These are phyloP conservation scores for Amanita muscaria DNA, from an alignment of 768 basidiomycete species.

Conservation along the genomic window DNA sequence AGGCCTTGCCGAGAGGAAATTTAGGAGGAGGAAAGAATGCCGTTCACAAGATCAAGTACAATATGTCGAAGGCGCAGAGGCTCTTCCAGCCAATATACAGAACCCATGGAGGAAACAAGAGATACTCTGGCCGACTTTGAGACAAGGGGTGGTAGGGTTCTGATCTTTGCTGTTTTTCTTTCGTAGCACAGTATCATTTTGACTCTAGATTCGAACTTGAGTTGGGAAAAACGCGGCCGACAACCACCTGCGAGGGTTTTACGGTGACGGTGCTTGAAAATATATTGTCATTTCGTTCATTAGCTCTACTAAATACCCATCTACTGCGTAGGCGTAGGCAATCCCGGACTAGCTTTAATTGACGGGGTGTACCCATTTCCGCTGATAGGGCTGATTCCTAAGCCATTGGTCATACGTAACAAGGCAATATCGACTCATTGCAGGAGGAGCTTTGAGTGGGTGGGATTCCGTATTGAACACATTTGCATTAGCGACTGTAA, in stretches of 20 bases:
- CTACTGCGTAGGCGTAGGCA: neutral
- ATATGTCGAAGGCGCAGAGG: neutral
- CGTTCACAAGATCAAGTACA: neutral
- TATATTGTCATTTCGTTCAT: too few species aligned
- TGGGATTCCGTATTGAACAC: constrained; percentile 72
- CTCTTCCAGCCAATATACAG: neutral
- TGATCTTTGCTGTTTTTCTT: too few species aligned
- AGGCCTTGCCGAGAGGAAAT: constrained; percentile 19
- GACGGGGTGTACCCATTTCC: constrained; percentile 15
- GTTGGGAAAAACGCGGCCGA: too few species aligned
- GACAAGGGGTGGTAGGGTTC: neutral
- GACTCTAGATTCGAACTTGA: too few species aligned
- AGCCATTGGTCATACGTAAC: constrained; percentile 22
- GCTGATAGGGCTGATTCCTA: constrained; percentile 14
- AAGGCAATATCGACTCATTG: constrained; percentile 12
- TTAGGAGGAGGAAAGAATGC: neutral
- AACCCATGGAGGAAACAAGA: constrained; percentile 11
- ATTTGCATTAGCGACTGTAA: constrained; percentile 21
- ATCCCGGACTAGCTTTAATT: constrained; percentile 15
- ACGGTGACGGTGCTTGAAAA: too few species aligned
- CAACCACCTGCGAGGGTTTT: too few species aligned
- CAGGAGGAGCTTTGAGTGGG: constrained; percentile 51
- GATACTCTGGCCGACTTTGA: neutral
- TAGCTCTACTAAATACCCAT: too few species aligned
- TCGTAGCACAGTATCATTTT: too few species aligned